Percentiles rank a stretch among this genome's conserved stretches.
phyloP scores from a whole-genome alignment of 805 yeast species.

The Starmera dryadoides region DNA sequence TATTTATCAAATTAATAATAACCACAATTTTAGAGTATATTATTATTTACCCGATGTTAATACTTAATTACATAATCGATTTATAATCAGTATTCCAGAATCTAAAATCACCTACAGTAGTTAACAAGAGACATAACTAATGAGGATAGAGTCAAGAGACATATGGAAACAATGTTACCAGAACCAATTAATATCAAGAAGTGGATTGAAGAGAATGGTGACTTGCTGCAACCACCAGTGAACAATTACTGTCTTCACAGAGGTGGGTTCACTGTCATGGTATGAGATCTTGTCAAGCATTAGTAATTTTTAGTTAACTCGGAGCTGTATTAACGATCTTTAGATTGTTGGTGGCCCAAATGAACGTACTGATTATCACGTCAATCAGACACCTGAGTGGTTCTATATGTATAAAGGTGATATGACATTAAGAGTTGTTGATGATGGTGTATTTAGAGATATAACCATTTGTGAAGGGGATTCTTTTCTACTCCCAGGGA shows the following conservation, averaged over 20 bases:
- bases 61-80: no score
- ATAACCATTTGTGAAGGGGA: constrained; percentile 77
- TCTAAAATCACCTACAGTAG: no score
- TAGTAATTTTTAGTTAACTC: not conserved
- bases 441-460: constrained; percentile 68
- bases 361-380: constrained; percentile 87
- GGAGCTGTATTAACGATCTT: not conserved
- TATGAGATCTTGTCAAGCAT: constrained; percentile 6
- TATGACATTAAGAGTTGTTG: constrained; percentile 81
- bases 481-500: constrained; percentile 79
- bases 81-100: no score
- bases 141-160: no score
- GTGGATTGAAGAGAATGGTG: constrained; percentile 75
- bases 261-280: constrained; percentile 91
- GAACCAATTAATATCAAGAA: constrained; percentile 68
- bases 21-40: no score
- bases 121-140: no score
- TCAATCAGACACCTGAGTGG: constrained; percentile 93
- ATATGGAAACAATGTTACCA: constrained; percentile 33
- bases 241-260: constrained; percentile 85
- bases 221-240: constrained; percentile 83
- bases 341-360: constrained; percentile 90
- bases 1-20: no score
- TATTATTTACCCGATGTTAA: no score
- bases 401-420: constrained; percentile 82